Evolutionary conservation across 176 grass and related monocot genomes (phyloP).

Genomic region (Paspalum notatum): DNA sequence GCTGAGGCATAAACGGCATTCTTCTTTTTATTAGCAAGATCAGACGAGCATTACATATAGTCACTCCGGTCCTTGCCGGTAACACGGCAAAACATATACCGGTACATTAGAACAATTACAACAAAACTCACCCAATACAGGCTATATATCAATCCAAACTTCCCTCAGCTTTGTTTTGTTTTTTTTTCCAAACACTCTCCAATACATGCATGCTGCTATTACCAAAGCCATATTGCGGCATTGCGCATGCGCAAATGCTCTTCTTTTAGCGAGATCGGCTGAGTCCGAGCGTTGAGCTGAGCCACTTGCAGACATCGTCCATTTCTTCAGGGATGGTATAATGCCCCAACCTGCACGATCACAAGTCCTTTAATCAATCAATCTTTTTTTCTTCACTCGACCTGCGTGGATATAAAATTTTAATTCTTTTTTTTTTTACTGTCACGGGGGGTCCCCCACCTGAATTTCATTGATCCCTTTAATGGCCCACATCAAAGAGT

Average conservation of each 20-base stretch:
- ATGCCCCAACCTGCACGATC: constrained; percentile 68
- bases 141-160: constrained; percentile 13
- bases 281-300: constrained; percentile 55
- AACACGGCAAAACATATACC: neutral
- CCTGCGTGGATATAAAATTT: neutral
- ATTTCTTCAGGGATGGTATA: constrained; percentile 98
- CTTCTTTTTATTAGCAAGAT: neutral
- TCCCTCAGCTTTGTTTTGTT: neutral
- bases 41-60: constrained; percentile 12
- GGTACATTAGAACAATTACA: neutral
- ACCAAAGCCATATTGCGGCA: neutral
- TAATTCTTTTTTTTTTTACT: too few species aligned
- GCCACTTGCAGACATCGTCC: constrained; percentile 82
- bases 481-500: too few species aligned
- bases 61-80: neutral
- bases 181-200: neutral
- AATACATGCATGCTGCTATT: neutral
- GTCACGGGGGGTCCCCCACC: too few species aligned
- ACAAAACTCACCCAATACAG: constrained; percentile 24
- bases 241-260: neutral
- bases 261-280: constrained; percentile 58
- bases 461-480: too few species aligned
- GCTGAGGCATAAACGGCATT: constrained; percentile 14
- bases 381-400: too few species aligned
- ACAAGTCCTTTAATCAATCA: neutral